These are phyloP conservation scores for Pyrenochaeta sp. DNA, from an alignment of 2,329 filamentous ascomycete species.

Conservation along the genomic window DNA sequence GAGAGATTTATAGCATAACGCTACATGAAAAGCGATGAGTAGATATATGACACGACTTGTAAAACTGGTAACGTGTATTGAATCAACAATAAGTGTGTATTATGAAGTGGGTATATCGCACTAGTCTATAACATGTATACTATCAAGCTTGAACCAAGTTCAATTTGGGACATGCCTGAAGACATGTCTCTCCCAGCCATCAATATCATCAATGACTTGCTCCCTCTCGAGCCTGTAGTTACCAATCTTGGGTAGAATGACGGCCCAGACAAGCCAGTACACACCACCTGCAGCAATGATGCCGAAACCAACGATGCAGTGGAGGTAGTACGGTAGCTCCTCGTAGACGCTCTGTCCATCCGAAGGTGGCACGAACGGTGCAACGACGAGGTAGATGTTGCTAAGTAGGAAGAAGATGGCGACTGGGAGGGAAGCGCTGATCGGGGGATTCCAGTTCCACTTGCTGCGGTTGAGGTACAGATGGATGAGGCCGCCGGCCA, in stretches of 20 bases:
- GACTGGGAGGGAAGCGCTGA: constrained; percentile 60
- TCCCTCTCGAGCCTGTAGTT: constrained; percentile 49
- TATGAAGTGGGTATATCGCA: no score
- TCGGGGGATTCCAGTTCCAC: constrained; percentile 59
- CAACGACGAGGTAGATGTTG: constrained; percentile 62
- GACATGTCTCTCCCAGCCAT: constrained; percentile 52
- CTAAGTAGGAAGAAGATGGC: constrained; percentile 62
- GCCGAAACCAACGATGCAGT: constrained; percentile 62
- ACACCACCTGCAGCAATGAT: constrained; percentile 60
- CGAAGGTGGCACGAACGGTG: constrained; percentile 61
- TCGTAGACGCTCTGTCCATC: constrained; percentile 61
- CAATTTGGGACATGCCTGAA: constrained; percentile 41
- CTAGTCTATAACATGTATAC: no score
- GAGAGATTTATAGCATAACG: no score
- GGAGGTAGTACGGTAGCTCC: constrained; percentile 62
- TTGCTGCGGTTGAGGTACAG: constrained; percentile 54
- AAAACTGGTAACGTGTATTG: no score
- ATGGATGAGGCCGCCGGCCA: constrained; percentile 58
- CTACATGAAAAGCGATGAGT: not conserved
- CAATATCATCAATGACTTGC: constrained; percentile 40
- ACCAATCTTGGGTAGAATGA: constrained; percentile 56
- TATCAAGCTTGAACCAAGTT: not conserved
- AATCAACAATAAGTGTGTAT: no score
- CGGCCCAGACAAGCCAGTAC: constrained; percentile 62
- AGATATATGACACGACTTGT: not conserved